Conservation (phyloP, 805 yeast species). For the Saturnispora bothae region DNA sequence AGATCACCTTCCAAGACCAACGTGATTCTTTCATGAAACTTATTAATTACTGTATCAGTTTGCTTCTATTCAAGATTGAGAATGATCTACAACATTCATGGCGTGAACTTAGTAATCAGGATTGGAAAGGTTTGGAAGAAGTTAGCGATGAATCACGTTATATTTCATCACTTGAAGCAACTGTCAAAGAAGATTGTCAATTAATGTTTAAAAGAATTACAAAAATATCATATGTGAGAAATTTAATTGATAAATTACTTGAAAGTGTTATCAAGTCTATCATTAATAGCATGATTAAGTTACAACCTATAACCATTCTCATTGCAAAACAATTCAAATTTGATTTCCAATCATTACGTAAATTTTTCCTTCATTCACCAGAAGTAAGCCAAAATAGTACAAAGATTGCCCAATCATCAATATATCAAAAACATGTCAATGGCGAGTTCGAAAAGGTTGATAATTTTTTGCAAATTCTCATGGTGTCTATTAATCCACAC, state of each 20-base stretch:
- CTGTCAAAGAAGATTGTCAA: slow-evolving; percentile 35
- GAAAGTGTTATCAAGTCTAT: slow-evolving; percentile 53
- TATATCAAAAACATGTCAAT: slow-evolving; percentile 21
- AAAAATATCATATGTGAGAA: slow-evolving; percentile 61
- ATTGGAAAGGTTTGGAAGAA: slow-evolving; percentile 58
- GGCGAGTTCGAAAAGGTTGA: slow-evolving; percentile 32
- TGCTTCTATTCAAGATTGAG: slow-evolving; percentile 47
- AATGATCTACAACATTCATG: slow-evolving; percentile 58
- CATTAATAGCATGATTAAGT: slow-evolving; percentile 42
- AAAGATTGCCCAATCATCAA: slow-evolving; percentile 19
- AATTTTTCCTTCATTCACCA: slow-evolving; percentile 38
- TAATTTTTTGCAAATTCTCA: slow-evolving; percentile 54
- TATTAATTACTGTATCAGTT: slow-evolving; percentile 46
- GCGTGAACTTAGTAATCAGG: slow-evolving; percentile 71
- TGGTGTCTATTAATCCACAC: slow-evolving; percentile 58
- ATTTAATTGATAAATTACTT: slow-evolving; percentile 64
- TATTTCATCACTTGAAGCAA: slow-evolving; percentile 43
- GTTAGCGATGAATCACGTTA: slow-evolving; percentile 68
- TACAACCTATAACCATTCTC: slow-evolving; percentile 60
- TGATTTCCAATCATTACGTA: slow-evolving; percentile 59
- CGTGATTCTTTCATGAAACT: slow-evolving; percentile 46
- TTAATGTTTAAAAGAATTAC: slow-evolving; percentile 48
- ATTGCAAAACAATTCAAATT: slow-evolving; percentile 72
- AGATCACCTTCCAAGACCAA: slow-evolving; percentile 44
- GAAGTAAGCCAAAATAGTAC: slow-evolving; percentile 30